Conservation (phyloP, 768 basidiomycete species). For the Psilocybe sp. region DNA sequence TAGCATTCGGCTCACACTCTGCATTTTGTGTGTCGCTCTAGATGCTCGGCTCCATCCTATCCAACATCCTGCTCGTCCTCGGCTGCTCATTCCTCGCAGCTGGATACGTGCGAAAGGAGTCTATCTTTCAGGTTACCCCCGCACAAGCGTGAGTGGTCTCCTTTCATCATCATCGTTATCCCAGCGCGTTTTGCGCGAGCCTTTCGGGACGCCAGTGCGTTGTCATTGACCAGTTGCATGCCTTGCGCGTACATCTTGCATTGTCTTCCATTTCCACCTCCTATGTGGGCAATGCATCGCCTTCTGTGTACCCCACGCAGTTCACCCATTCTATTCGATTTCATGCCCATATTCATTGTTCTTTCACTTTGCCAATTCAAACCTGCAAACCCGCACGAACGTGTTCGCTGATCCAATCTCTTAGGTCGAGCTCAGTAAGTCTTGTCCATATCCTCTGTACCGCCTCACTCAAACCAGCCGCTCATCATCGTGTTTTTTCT, state of each 20-base stretch:
- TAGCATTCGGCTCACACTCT: background rate
- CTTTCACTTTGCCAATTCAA: conserved; percentile 8
- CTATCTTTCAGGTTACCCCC: conserved; percentile 76
- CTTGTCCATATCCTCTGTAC: background rate
- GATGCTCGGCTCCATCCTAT: conserved; percentile 91
- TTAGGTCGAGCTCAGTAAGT: conserved; percentile 48
- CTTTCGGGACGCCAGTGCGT: too few relatives aligned
- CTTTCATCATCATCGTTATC: too few relatives aligned
- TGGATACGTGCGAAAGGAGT: conserved; percentile 64
- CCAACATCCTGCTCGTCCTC: conserved; percentile 86
- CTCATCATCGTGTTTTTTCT: too few relatives aligned
- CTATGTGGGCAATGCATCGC: too few relatives aligned
- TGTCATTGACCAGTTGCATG: too few relatives aligned
- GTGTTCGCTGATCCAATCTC: conserved; percentile 2
- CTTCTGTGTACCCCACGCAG: too few relatives aligned
- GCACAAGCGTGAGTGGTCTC: conserved; percentile 65
- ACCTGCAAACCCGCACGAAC: background rate
- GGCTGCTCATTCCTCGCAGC: conserved; percentile 92
- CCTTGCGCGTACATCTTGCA: too few relatives aligned
- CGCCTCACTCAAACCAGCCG: background rate
- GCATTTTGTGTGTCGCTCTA: conserved; percentile 19
- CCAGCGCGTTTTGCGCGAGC: too few relatives aligned
- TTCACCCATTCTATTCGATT: too few relatives aligned
- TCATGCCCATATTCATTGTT: conserved; percentile 18
- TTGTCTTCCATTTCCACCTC: too few relatives aligned